phyloP scores from a whole-genome alignment of 495 filamentous ascomycete genomes.

The Neurospora intermedia region DNA sequence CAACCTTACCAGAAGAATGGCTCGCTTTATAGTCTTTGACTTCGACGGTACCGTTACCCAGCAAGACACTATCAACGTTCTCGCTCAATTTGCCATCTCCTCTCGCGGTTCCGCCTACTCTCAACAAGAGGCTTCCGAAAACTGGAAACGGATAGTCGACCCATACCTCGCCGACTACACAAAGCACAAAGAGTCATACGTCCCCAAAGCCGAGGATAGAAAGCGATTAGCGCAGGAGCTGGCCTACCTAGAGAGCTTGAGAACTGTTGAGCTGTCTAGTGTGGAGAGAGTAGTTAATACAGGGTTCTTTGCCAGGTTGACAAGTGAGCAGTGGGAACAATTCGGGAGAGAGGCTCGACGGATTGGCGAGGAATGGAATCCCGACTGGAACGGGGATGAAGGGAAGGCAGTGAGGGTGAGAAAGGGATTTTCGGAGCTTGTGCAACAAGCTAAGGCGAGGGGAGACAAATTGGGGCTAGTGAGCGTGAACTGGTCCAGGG shows the following conservation, averaged over 20 bases:
- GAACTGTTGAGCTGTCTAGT: conserved; percentile 24
- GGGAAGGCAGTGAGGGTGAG: conserved; percentile 19
- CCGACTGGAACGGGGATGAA: conserved; percentile 2
- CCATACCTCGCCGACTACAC: conserved; percentile 26
- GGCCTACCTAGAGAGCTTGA: conserved; percentile 25
- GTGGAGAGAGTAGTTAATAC: conserved; percentile 21
- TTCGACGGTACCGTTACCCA: conserved; percentile 41
- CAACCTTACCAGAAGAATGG: neutral
- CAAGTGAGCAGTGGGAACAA: conserved; percentile 5
- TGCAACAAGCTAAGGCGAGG: conserved; percentile 5
- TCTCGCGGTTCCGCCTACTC: neutral
- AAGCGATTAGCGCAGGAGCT: conserved; percentile 22
- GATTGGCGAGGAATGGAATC: conserved; percentile 6
- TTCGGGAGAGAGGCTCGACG: conserved; percentile 17
- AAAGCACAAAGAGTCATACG: conserved; percentile 20
- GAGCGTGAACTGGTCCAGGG: conserved; percentile 35
- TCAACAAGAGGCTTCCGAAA: neutral
- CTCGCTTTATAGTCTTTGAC: conserved; percentile 33
- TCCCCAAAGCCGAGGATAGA: conserved; percentile 10
- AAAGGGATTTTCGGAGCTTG: conserved; percentile 25
- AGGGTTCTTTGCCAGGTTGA: conserved; percentile 24
- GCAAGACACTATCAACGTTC: conserved; percentile 18
- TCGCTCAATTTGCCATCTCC: conserved; percentile 10
- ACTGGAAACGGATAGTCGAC: conserved; percentile 27
- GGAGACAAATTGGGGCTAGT: conserved; percentile 26